A percentile compares a stretch with the other conserved stretches of the same genome.
Conservation (phyloP, 371 early-diverging fungal species). For the Haplosporangium sp. region DNA sequence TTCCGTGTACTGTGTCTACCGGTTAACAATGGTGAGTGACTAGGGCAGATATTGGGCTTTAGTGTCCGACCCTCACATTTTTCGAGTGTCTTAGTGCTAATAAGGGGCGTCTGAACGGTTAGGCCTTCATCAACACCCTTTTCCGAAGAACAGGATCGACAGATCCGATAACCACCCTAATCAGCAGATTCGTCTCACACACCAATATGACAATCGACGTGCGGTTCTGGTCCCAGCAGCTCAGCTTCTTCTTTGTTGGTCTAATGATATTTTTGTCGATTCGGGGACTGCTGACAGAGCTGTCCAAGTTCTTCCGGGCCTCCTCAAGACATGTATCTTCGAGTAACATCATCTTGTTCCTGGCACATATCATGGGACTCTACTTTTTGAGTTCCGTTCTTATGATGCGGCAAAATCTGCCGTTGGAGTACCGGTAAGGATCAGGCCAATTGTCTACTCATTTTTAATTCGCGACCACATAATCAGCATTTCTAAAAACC, state of each 20-base stretch:
- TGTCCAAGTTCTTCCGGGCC: conserved; percentile 80
- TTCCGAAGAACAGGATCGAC: conserved; percentile 78
- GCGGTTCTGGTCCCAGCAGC: conserved; percentile 89
- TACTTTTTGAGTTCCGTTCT: conserved; percentile 91
- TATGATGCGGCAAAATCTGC: conserved; percentile 91
- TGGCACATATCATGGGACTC: conserved; percentile 92
- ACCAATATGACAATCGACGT: conserved; percentile 76
- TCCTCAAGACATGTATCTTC: conserved; percentile 74
- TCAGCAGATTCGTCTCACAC: conserved; percentile 77
- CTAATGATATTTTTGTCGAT: conserved; percentile 88
- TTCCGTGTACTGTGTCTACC: conserved; percentile 90
- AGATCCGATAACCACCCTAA: conserved; percentile 88
- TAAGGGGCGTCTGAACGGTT: not conserved
- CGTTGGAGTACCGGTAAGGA: conserved; percentile 76
- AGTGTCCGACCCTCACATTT: not conserved
- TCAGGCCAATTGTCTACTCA: not conserved
- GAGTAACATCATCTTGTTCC: conserved; percentile 77
- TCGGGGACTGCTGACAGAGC: conserved; percentile 84
- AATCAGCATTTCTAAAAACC: too few relatives aligned
- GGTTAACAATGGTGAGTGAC: conserved; percentile 74
- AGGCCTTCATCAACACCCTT: conserved; percentile 84
- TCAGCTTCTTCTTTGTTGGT: conserved; percentile 92
- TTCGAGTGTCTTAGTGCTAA: too few relatives aligned
- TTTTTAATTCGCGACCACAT: not conserved
- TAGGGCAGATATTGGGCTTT: not conserved